These are phyloP conservation scores for Termitomyces eurrhizus DNA, from an alignment of 768 basidiomycete species.

Conservation along the genomic window DNA sequence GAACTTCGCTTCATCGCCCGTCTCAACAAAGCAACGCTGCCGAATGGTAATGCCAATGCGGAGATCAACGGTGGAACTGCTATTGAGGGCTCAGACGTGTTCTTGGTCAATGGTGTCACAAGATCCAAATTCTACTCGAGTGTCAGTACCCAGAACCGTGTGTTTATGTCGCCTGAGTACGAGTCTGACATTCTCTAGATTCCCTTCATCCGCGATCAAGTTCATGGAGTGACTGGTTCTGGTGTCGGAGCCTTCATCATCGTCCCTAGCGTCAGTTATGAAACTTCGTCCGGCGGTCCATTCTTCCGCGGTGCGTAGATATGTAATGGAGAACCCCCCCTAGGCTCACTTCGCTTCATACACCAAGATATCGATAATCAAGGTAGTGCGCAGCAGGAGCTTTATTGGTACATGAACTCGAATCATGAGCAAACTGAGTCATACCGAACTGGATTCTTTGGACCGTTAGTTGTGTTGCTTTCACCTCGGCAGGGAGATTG, in stretches of 20 bases:
- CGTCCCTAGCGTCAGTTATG: constrained; percentile 41
- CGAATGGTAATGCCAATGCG: constrained; percentile 34
- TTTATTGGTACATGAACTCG: constrained; percentile 49
- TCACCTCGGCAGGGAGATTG: not conserved
- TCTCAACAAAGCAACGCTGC: constrained; percentile 34
- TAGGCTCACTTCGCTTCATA: not conserved
- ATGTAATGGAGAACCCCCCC: not conserved
- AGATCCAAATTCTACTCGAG: constrained; percentile 48
- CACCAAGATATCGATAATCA: constrained; percentile 43
- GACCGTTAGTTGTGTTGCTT: constrained; percentile 30
- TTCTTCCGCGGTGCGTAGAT: constrained; percentile 40
- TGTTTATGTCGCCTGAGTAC: not conserved
- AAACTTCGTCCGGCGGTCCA: constrained; percentile 44
- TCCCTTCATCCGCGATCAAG: constrained; percentile 47
- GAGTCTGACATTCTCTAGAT: constrained; percentile 21
- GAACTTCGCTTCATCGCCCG: constrained; percentile 48
- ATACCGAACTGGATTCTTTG: constrained; percentile 44
- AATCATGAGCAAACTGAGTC: constrained; percentile 42
- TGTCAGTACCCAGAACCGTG: constrained; percentile 19
- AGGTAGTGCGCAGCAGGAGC: constrained; percentile 41
- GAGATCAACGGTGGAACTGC: constrained; percentile 38
- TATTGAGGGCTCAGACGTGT: constrained; percentile 48
- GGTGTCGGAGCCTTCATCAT: constrained; percentile 44
- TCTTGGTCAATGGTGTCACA: constrained; percentile 38
- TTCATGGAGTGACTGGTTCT: constrained; percentile 44